phyloP scores from a whole-genome alignment of 2,329 filamentous ascomycete species.

The Ophiognomonia clavigignenti-juglandacearum region DNA sequence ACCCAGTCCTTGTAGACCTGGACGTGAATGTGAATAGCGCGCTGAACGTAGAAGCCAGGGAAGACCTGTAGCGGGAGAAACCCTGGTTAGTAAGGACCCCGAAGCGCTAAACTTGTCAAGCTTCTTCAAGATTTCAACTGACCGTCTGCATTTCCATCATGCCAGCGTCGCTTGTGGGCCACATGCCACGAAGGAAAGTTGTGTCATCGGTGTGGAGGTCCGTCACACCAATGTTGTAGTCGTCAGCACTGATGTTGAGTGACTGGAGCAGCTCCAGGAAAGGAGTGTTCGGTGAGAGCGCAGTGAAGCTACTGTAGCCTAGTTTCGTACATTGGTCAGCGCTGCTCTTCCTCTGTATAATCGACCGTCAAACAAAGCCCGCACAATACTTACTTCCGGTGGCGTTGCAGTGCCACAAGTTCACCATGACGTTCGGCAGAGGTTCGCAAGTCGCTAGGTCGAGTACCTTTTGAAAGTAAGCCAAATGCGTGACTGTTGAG shows the following conservation, averaged over 20 bases:
- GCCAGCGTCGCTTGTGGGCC: constrained; percentile 4
- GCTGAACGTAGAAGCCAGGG: constrained; percentile 6
- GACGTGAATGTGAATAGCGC: constrained; percentile 9
- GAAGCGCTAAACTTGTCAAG: no score
- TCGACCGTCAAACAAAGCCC: no score
- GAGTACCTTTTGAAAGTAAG: no score
- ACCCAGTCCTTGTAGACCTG: constrained; percentile 6
- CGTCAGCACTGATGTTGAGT: constrained; percentile 2
- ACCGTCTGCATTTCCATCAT: constrained; percentile 9
- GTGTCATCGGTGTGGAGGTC: constrained; percentile 9
- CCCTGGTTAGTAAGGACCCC: no score
- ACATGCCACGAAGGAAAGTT: constrained; percentile 6
- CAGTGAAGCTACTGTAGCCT: constrained; percentile 5
- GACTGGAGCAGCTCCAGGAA: background rate
- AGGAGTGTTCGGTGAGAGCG: constrained; percentile 2
- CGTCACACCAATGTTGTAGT: constrained; percentile 1
- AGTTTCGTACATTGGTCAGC: background rate
- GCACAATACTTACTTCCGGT: background rate
- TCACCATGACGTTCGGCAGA: constrained; percentile 24
- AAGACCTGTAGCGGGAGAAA: no score
- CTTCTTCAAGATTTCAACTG: no score
- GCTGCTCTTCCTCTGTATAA: background rate
- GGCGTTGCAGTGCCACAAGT: constrained; percentile 31
- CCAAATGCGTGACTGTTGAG: no score
- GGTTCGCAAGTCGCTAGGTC: constrained; percentile 27